phyloP scores from a whole-genome alignment of 768 basidiomycete species.

The Naganishia vaughanmartiniae region DNA sequence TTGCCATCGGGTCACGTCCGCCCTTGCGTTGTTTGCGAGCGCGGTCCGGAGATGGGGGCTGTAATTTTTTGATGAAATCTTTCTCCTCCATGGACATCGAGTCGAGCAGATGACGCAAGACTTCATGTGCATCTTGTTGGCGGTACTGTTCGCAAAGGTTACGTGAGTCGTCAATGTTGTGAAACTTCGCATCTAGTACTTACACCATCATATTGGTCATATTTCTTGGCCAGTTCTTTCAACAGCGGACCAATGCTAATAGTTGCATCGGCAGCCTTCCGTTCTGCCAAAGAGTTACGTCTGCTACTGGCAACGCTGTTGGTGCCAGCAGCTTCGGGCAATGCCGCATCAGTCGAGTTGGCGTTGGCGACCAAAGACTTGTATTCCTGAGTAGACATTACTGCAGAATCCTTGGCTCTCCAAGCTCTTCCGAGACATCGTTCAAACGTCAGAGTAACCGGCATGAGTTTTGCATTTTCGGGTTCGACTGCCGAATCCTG shows the following conservation, averaged over 20 bases:
- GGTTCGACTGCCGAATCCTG: slow-evolving; percentile 46
- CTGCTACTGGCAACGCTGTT: slow-evolving; percentile 21
- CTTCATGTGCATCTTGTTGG: slow-evolving; percentile 95
- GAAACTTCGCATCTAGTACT: slow-evolving; percentile 8
- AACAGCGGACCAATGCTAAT: slow-evolving; percentile 56
- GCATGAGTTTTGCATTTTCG: slow-evolving; percentile 41
- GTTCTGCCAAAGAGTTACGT: slow-evolving; percentile 16
- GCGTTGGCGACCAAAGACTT: slow-evolving; percentile 15
- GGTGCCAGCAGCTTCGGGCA: slow-evolving; percentile 34
- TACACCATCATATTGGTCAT: slow-evolving; percentile 84
- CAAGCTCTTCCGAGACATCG: slow-evolving; percentile 43
- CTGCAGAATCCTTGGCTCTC: slow-evolving; percentile 48
- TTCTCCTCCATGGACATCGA: slow-evolving; percentile 92
- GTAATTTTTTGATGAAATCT: slow-evolving; percentile 59
- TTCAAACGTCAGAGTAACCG: slow-evolving; percentile 48
- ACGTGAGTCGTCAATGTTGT: neutral
- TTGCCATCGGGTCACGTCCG: slow-evolving; percentile 7
- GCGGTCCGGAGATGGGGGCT: slow-evolving; percentile 34
- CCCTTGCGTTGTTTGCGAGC: slow-evolving; percentile 22
- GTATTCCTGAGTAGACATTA: slow-evolving; percentile 27
- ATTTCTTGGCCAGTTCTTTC: slow-evolving; percentile 70
- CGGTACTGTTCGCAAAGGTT: slow-evolving; percentile 58
- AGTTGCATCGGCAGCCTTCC: slow-evolving; percentile 34
- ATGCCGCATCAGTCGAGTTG: neutral
- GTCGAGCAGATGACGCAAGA: slow-evolving; percentile 81